Conservation (phyloP, 176 grass and related monocot species). For the Panicum miliaceum region DNA sequence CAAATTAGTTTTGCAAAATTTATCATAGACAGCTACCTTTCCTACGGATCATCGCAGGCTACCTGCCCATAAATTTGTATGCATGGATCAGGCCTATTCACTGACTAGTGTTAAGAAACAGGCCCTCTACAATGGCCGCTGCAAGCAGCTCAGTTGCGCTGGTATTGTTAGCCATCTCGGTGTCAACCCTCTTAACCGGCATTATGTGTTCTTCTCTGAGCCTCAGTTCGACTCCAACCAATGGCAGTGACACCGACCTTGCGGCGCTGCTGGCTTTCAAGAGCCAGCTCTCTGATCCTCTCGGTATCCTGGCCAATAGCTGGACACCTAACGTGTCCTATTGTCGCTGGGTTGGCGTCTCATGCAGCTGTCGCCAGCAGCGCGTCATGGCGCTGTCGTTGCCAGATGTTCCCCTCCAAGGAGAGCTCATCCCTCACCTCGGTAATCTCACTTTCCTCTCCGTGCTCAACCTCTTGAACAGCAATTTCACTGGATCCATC, state of each 20-base stretch:
- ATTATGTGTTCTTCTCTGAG: no score
- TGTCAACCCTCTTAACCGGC: not conserved
- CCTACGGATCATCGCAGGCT: no score
- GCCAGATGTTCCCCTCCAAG: not conserved
- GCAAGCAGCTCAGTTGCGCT: not conserved
- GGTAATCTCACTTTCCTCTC: slow-evolving; percentile 45
- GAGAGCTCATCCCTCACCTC: not conserved
- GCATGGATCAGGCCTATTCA: no score
- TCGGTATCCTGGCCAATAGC: not conserved
- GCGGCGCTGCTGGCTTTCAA: slow-evolving; percentile 7
- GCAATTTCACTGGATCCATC: not conserved
- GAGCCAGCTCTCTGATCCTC: not conserved
- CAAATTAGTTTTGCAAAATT: no score
- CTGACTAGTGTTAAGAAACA: no score
- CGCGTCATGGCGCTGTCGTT: not conserved
- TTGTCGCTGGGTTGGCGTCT: not conserved
- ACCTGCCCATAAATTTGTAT: no score
- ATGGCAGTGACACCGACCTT: not conserved
- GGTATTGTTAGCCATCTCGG: not conserved
- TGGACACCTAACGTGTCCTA: slow-evolving; percentile 6
- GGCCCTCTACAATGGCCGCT: not conserved
- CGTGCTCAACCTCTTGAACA: slow-evolving; percentile 16
- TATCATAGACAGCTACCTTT: no score
- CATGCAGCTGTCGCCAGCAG: not conserved
- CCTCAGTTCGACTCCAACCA: not conserved